Evolutionary conservation across 495 filamentous ascomycete species (phyloP), one percentile per base, ranked within the genome.

Genomic region (Aspergillus bridgeri): DNA sequence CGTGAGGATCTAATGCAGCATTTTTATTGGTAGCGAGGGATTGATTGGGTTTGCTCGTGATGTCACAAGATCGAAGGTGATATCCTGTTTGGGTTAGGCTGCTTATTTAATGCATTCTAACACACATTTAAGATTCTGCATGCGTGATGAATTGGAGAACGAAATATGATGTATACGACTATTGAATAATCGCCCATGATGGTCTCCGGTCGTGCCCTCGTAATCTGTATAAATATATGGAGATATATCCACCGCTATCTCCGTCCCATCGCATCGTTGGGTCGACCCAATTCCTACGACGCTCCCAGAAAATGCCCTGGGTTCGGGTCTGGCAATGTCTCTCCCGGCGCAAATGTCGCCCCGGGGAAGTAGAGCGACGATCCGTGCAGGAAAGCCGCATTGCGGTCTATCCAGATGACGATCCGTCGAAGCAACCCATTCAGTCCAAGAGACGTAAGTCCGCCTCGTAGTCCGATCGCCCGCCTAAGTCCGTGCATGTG

Each of bases 341-440:
- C 60, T 9, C 64, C 67, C 15, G 61, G 50, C n/a, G 60, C 57
- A 48, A 66, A 65, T 17, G 25, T 51, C 21, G 45, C 58, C 11
- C 58, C 58, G 1, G 62, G 57, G 50, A 72, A 74, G 57, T 69
- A 69, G 25, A 61, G 42, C 38, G 48, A 11, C 7, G 57, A 67
- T 25, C 66, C 62, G 51, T 73, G 64, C 47, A 76, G 47, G 49
- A 72, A 70, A 6, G 72, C 71, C n/a, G 71, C 62, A 42, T 79
- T 78, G 23, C 67, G 64, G 47, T 78, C 76, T 57, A 79, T 74
- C 75, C 73, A 79, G 19, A 79, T 44, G 44, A 77, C 62, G 21
- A 79, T 78, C 21, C 75, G 68, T 7, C 62, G 57, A 18, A 79
- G 62, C 24, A 79, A 51, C 6, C 75, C 74, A 33, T 65, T 63